A percentile compares a stretch with the other conserved stretches of the same genome.
Evolutionary conservation across 2,329 filamentous ascomycete genomes (phyloP).

Genomic region (Claviceps lovelessii): DNA sequence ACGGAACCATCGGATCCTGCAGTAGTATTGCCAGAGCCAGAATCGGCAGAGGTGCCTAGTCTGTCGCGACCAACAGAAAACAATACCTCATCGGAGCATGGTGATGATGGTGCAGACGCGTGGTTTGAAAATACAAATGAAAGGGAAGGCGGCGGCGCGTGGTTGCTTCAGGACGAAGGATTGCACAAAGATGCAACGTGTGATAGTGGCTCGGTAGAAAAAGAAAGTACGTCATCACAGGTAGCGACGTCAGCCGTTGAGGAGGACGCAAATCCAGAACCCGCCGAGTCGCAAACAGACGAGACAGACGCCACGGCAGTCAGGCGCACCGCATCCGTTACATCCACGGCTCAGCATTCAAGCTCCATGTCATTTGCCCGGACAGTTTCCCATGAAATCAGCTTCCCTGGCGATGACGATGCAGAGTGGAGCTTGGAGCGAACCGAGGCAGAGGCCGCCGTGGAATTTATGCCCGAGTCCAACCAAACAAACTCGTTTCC

Average conservation of each 20-base stretch:
- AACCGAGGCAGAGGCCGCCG: conserved; percentile 41
- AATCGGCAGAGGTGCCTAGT: not conserved
- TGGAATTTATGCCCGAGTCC: conserved; percentile 42
- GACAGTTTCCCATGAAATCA: conserved; percentile 48
- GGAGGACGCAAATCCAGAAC: not conserved
- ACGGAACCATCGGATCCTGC: not conserved
- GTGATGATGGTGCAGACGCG: not conserved
- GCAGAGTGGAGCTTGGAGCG: conserved; percentile 40
- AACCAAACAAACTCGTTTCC: conserved; percentile 52
- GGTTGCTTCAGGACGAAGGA: conserved; percentile 12
- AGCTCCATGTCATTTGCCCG: conserved; percentile 50
- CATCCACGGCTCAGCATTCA: conserved; percentile 33
- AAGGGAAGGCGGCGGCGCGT: conserved; percentile 11
- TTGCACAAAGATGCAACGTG: not conserved
- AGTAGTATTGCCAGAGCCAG: not conserved
- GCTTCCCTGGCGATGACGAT: conserved; percentile 44
- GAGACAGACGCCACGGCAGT: not conserved
- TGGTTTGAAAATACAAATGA: conserved; percentile 7
- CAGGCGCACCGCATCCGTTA: conserved; percentile 2
- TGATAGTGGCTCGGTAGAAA: not conserved
- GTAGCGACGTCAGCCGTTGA: not conserved
- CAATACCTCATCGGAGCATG: not conserved
- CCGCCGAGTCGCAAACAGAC: not conserved
- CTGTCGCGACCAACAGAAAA: not conserved
- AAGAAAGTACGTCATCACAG: not conserved